A percentile compares a stretch with the other conserved stretches of the same genome.
Conservation (phyloP, 2,329 filamentous ascomycete species). For the Talaromyces atroroseus region DNA sequence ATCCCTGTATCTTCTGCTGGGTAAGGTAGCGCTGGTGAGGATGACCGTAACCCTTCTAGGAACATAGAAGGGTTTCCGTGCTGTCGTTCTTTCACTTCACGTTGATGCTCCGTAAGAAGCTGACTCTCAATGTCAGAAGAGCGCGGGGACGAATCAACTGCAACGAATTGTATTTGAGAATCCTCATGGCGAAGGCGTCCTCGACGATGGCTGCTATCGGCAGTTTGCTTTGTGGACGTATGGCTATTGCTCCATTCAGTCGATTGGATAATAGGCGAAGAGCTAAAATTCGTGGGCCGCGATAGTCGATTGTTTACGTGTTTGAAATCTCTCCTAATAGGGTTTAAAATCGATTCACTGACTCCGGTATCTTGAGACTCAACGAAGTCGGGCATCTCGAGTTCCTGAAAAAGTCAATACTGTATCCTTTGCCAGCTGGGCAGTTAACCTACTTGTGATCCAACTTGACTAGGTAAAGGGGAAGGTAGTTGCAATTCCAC, state of each 20-base stretch:
- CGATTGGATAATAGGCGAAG: constrained; percentile 24
- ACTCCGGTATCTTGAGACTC: constrained; percentile 47
- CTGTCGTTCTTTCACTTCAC: constrained; percentile 70
- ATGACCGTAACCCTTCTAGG: constrained; percentile 62
- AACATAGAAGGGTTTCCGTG: constrained; percentile 56
- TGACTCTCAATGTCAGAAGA: constrained; percentile 57
- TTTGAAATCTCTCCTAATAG: constrained; percentile 10
- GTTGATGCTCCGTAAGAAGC: constrained; percentile 70
- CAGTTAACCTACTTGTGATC: constrained; percentile 26
- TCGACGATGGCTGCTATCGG: constrained; percentile 43
- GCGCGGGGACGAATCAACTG: constrained; percentile 58
- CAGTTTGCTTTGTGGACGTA: constrained; percentile 23
- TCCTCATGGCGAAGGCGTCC: constrained; percentile 67
- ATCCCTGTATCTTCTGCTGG: constrained; percentile 18
- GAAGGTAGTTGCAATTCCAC: constrained; percentile 48
- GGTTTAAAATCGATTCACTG: constrained; percentile 14
- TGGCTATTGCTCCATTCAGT: constrained; percentile 15
- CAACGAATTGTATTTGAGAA: constrained; percentile 73
- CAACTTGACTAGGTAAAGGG: constrained; percentile 34
- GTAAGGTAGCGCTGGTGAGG: constrained; percentile 25
- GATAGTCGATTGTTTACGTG: constrained; percentile 8
- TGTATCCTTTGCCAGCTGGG: constrained; percentile 6
- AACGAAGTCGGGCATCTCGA: constrained; percentile 31
- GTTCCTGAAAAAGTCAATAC: constrained; percentile 12
- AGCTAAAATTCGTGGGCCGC: constrained; percentile 19